phyloP scores from a whole-genome alignment of 768 basidiomycete species.

The Amanita inopinata region DNA sequence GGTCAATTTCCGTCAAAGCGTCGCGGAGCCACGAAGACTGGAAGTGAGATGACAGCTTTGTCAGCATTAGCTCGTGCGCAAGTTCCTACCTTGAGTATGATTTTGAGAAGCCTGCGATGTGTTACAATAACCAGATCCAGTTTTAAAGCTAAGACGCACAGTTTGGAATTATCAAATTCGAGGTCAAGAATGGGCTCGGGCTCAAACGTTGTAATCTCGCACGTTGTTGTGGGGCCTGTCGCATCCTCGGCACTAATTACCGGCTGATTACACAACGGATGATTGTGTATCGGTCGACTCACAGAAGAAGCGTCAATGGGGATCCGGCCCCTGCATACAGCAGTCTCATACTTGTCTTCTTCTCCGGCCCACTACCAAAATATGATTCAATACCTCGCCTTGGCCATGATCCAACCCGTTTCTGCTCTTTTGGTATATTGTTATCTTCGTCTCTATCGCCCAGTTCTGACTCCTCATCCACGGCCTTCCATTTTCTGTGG shows the following conservation, averaged over 20 bases:
- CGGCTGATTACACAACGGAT: neutral
- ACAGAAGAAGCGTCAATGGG: slow-evolving; percentile 76
- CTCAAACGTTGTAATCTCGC: slow-evolving; percentile 80
- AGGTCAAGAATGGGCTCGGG: slow-evolving; percentile 77
- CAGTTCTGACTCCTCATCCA: slow-evolving; percentile 38
- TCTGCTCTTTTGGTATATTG: slow-evolving; percentile 15
- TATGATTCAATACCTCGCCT: slow-evolving; percentile 40
- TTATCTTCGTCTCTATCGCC: slow-evolving; percentile 28
- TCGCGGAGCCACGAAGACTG: slow-evolving; percentile 90
- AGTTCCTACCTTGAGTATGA: slow-evolving; percentile 68
- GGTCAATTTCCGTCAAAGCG: slow-evolving; percentile 84
- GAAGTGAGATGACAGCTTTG: neutral
- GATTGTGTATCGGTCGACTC: slow-evolving; percentile 20
- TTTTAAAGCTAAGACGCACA: slow-evolving; percentile 28
- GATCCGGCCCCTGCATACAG: slow-evolving; percentile 70
- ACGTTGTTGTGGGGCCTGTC: slow-evolving; percentile 74
- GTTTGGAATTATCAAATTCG: slow-evolving; percentile 59
- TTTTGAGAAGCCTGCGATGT: slow-evolving; percentile 51
- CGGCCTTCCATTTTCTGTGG: slow-evolving; percentile 37
- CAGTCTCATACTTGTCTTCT: slow-evolving; percentile 79
- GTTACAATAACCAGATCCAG: neutral
- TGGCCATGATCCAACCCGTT: slow-evolving; percentile 18
- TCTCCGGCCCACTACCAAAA: slow-evolving; percentile 41
- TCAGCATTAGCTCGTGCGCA: neutral
- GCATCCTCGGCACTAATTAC: slow-evolving; percentile 63